Conservation (phyloP, 2,329 filamentous ascomycete genomes). For the Xylaria sp. region DNA sequence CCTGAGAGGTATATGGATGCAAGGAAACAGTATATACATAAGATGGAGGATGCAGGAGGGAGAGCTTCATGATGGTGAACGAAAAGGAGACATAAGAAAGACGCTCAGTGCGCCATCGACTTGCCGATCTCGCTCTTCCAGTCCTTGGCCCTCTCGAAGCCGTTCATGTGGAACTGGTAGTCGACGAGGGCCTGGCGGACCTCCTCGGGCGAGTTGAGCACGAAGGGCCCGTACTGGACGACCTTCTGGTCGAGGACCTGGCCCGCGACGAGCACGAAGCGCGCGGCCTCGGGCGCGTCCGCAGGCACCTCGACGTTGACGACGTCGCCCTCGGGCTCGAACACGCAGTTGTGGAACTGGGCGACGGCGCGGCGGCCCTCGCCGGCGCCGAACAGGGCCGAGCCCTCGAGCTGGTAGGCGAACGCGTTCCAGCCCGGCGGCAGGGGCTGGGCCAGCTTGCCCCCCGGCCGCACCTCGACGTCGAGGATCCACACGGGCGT, state of each 20-base stretch:
- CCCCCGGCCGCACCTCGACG: conserved; percentile 77
- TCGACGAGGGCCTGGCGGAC: conserved; percentile 70
- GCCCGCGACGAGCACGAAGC: conserved; percentile 69
- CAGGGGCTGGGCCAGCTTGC: conserved; percentile 72
- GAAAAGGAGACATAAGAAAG: not conserved
- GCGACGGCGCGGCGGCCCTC: conserved; percentile 56
- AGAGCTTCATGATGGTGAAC: not conserved
- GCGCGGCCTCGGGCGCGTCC: conserved; percentile 55
- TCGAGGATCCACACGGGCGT: conserved; percentile 97
- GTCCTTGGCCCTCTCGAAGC: conserved; percentile 68
- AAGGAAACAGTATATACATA: conserved; percentile 18
- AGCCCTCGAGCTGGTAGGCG: conserved; percentile 80
- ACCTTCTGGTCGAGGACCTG: conserved; percentile 70
- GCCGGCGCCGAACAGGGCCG: conserved; percentile 62
- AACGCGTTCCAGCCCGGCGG: conserved; percentile 89
- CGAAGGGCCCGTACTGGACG: conserved; percentile 73
- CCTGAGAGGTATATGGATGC: not conserved
- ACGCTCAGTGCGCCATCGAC: conserved; percentile 32
- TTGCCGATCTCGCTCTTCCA: conserved; percentile 66
- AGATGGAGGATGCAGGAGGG: not conserved
- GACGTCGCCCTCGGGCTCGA: conserved; percentile 76
- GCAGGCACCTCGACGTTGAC: conserved; percentile 72
- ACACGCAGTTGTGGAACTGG: conserved; percentile 87
- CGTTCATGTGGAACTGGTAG: conserved; percentile 66
- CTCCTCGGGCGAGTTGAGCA: conserved; percentile 63